Base-by-base conservation (phyloP, 2,329 filamentous ascomycete genomes). In the Pseudomassariella vexata region DNA sequence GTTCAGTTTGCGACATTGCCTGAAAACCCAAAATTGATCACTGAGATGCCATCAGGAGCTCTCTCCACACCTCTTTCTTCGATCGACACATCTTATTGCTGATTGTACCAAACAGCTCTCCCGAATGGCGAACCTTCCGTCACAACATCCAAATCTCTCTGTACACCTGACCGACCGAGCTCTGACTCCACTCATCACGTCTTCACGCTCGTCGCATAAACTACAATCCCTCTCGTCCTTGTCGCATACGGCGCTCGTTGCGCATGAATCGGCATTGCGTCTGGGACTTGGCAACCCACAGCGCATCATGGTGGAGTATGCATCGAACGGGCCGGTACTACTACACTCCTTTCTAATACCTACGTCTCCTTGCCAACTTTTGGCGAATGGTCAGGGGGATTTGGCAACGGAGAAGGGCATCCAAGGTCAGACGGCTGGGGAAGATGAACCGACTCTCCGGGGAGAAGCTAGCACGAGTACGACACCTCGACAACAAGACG, bases 231-330 rank as follows among this genome's bases (percentile, higher is more conserved):
- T 80, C 31, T 64, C 68, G 6, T 52, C 61, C 5, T 65, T 79
- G 24, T 64, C 74, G 19, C 62, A 64, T 27, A 64, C 66, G 30
- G 70, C 74, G 11, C 62, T 78, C 16, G 63, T 61, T 37, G 67
- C 69, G 9, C 68, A 72, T 46, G 67, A 72, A 27, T 60, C 72
- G 29, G 68, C 70, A 5, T 56, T 59, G 20, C 68, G 73, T 30
- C 61, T 78, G 6, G 66, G 63, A 28, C 62, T 76, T 25, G 75
- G 75, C 42, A 46, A 50, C 6, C 70, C 73, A 3, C 62, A 71
- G 46, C 70, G 74, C 50, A 64, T 79, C 40, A 70, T 79, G 53
- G 66, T 79, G 48, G 74, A 79, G 49, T 71, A 73, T 48, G 58
- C 21, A 1, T 46, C 42, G 28, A 37, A 44, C 4, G 61, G 60